Base-by-base conservation (phyloP, 345 rosid species). In the Physaria fendleri region DNA sequence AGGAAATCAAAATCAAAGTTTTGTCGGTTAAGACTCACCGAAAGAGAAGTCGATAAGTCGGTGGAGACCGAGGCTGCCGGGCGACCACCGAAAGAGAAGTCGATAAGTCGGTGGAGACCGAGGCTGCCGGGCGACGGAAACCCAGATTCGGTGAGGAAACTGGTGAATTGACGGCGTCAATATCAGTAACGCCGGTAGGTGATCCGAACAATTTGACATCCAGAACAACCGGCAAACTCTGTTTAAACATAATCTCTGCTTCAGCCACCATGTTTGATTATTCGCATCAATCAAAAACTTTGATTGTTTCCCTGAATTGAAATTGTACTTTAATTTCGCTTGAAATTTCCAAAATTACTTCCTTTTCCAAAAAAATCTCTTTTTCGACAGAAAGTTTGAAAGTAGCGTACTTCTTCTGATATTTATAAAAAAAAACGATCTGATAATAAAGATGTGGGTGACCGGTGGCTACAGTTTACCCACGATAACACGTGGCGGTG, bases 191-290 rank as follows among this genome's bases (percentile, higher is more conserved):
- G 13, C 2, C 37, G 5, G 37, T 32, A 17, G 67, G 37, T 62
- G 45, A 15, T 23, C 62, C 42, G 28, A 81, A 79, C 56, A 56
- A 56, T 14, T 46, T 69, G 44, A 78, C 82, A 50, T 81, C 87
- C 62, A 79, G 53, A 61, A 67, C 75, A 56, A 80, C 74, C 49
- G 84, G 74, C 14, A 77, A 69, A 68, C 78, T 80, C 73, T 77
- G 81, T 60, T 73, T 80, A 46, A 75, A 64, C 69, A 74, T 75
- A 56, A 81, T 63, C 72, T 82, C 85, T 49, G 81, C 77, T 75
- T 80, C 94, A 57, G 85, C 85, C 27, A 73, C 85, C 90, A 85
- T 82, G 3, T 30, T 30, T 4, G 8, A 0, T 30, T 9, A 11
- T 32, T 32, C 37, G 12, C 37, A 32, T 32, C 5, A 32, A 32